phyloP scores from a whole-genome alignment of 441 rosid species.

The Euphorbia corollata region DNA sequence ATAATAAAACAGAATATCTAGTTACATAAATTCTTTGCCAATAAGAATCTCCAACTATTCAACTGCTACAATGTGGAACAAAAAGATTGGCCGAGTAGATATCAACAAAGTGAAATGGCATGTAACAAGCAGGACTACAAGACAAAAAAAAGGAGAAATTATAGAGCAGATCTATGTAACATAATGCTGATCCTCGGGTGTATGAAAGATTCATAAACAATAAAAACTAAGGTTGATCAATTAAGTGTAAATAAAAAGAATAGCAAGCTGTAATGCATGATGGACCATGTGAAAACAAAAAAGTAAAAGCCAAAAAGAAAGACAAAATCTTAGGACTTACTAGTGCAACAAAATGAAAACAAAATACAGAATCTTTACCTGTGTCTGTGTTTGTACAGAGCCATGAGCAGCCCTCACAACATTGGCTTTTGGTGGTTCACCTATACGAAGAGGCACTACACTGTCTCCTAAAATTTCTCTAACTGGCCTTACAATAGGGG shows the following conservation, averaged over 20 bases:
- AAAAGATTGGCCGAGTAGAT: neutral
- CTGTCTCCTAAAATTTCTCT: slow-evolving; percentile 91
- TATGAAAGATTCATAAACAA: neutral
- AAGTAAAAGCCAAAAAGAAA: slow-evolving; percentile 4
- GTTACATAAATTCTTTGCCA: neutral
- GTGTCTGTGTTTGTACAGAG: slow-evolving; percentile 32
- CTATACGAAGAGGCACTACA: slow-evolving; percentile 70
- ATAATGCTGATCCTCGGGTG: neutral
- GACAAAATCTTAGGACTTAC: neutral
- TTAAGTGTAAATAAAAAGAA: neutral
- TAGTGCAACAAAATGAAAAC: slow-evolving; percentile 1
- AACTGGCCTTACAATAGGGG: slow-evolving; percentile 73
- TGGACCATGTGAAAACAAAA: neutral
- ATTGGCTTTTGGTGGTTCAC: slow-evolving; percentile 77
- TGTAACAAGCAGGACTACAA: neutral
- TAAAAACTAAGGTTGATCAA: neutral
- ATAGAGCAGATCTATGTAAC: neutral
- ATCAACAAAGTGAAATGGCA: neutral
- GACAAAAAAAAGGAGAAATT: too few relatives aligned
- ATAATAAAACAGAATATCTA: neutral
- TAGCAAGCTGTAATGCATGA: neutral
- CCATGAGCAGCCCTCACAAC: slow-evolving; percentile 40
- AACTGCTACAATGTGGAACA: neutral
- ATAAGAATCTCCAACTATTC: neutral
- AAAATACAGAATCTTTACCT: slow-evolving; percentile 33